phyloP scores from a whole-genome alignment of 83 land plant genomes.

The Larix sibirica region DNA sequence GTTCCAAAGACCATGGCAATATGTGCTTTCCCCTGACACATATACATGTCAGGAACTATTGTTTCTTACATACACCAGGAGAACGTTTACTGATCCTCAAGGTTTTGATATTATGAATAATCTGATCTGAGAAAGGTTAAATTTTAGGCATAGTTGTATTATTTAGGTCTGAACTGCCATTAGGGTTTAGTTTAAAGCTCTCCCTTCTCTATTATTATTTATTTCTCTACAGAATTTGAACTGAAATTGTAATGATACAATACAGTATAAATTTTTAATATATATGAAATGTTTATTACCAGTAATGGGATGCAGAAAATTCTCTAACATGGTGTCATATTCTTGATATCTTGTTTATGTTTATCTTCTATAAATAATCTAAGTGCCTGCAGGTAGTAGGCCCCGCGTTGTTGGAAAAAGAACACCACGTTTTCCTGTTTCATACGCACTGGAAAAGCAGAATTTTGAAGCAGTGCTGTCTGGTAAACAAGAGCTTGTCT shows the following conservation, averaged over 20 bases:
- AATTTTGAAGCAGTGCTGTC: constrained; percentile 18
- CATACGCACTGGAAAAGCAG: constrained; percentile 32
- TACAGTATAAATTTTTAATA: neutral
- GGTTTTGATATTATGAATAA: too few species aligned
- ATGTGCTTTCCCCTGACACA: neutral
- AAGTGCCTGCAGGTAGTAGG: constrained; percentile 46
- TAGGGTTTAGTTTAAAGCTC: neutral
- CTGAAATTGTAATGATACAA: neutral
- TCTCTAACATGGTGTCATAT: neutral
- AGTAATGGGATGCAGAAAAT: neutral
- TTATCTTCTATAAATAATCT: neutral
- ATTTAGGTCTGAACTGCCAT: neutral
- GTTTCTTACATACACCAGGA: neutral
- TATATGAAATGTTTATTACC: neutral
- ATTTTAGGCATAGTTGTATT: neutral
- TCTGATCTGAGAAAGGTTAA: too few species aligned
- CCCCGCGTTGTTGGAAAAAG: constrained; percentile 83
- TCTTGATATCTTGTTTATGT: neutral
- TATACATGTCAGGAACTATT: too few species aligned
- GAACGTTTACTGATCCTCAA: neutral
- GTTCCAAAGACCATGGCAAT: neutral
- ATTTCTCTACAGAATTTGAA: neutral
- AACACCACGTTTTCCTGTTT: constrained; percentile 76
- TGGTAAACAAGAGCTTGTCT: constrained; percentile 23
- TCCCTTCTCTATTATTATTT: neutral